Evolutionary conservation across 1,284 basidiomycete genomes (phyloP).

Genomic region (Ustanciosporium gigantosporum): DNA sequence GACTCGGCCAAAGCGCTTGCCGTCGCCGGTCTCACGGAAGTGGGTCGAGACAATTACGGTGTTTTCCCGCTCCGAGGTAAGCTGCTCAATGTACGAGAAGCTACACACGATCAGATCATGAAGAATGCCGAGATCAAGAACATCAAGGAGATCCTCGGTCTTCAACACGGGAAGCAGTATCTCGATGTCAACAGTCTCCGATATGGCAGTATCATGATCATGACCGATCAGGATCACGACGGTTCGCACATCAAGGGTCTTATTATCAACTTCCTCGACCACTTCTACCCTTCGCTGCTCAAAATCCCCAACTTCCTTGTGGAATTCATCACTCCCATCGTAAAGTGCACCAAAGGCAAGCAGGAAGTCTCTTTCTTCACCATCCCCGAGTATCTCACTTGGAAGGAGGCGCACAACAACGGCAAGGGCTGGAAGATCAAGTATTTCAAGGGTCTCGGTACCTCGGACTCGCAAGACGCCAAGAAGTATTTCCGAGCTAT

Average conservation of each 20-base stretch:
- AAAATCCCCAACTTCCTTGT: slow-evolving; percentile 91
- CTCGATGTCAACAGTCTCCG: slow-evolving; percentile 73
- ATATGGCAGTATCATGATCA: slow-evolving; percentile 97
- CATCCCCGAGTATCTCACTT: slow-evolving; percentile 92
- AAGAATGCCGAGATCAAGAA: slow-evolving; percentile 97
- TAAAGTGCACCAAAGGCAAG: slow-evolving; percentile 78
- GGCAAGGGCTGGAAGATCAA: slow-evolving; percentile 74
- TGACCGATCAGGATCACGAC: slow-evolving; percentile 99
- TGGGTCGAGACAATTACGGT: slow-evolving; percentile 94
- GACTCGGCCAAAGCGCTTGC: slow-evolving; percentile 98
- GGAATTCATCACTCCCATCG: slow-evolving; percentile 98
- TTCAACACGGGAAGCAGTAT: slow-evolving; percentile 93
- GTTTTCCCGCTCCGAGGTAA: slow-evolving; percentile 98
- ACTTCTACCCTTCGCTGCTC: slow-evolving; percentile 93
- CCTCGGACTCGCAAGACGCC: slow-evolving; percentile 83
- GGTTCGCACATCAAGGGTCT: slow-evolving; percentile 99
- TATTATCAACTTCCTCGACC: slow-evolving; percentile 96
- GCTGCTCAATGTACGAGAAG: slow-evolving; percentile 95
- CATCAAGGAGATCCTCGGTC: slow-evolving; percentile 96
- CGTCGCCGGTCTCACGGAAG: slow-evolving; percentile 88
- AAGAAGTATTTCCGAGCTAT: slow-evolving; percentile 92
- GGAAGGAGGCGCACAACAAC: slow-evolving; percentile 80
- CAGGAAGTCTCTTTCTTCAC: slow-evolving; percentile 90
- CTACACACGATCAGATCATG: slow-evolving; percentile 91
- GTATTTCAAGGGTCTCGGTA: slow-evolving; percentile 95